Evolutionary conservation across 139 green algal species (phyloP).

Genomic region (Medakamo hakoo): DNA sequence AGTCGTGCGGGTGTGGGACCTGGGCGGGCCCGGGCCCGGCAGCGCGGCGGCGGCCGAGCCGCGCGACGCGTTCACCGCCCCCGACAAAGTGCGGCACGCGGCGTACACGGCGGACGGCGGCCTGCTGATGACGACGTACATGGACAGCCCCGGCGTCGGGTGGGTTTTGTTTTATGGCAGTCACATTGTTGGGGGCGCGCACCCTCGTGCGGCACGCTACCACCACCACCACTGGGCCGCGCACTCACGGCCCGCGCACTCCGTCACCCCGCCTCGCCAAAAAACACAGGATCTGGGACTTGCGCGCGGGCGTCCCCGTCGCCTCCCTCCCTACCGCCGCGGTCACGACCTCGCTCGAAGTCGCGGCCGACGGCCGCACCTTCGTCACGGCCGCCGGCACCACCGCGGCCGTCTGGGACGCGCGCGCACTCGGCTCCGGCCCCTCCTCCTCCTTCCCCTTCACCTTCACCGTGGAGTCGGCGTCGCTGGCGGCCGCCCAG

Average conservation of each 20-base stretch:
- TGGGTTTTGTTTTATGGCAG: conserved; percentile 9
- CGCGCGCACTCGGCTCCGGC: no score
- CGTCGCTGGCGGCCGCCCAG: neutral
- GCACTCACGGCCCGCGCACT: no score
- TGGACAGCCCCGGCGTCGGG: conserved; percentile 35
- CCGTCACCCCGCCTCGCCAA: no score
- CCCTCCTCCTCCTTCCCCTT: neutral
- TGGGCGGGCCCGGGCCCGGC: conserved; percentile 37
- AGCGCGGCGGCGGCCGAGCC: conserved; percentile 24
- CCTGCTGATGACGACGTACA: conserved; percentile 45
- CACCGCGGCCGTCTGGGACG: conserved; percentile 61
- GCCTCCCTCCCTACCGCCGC: conserved; percentile 43
- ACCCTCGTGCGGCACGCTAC: no score
- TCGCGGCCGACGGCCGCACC: conserved; percentile 42
- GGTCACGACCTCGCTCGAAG: conserved; percentile 57
- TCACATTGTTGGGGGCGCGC: no score
- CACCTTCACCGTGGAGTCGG: neutral
- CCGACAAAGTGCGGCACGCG: conserved; percentile 36
- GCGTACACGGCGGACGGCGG: conserved; percentile 41
- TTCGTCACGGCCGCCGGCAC: conserved; percentile 66
- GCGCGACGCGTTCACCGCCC: conserved; percentile 15
- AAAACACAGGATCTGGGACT: conserved; percentile 82
- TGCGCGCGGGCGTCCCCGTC: conserved; percentile 35
- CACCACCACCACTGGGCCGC: no score
- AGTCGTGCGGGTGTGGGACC: conserved; percentile 79